Percentiles rank a stretch among this genome's conserved stretches.
Evolutionary conservation across 2,329 filamentous ascomycete species (phyloP).

Genomic region (Xylaria digitata): DNA sequence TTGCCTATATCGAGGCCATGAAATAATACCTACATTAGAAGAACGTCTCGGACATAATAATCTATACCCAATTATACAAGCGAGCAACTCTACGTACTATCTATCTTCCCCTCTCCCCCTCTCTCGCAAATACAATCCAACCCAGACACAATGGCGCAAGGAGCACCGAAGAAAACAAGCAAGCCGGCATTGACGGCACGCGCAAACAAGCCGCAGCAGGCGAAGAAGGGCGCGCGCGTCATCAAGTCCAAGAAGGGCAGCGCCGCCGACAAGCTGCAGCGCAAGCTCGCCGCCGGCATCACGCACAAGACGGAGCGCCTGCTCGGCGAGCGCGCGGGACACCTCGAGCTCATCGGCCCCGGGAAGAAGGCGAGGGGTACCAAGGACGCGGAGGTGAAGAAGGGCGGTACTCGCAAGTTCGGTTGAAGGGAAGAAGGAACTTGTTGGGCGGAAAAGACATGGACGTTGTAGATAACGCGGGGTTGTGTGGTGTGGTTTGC

Average conservation of each 20-base stretch:
- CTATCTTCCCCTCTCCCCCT: not conserved
- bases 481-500: too few species aligned
- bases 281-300: conserved; percentile 67
- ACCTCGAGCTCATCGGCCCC: conserved; percentile 66
- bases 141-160: conserved; percentile 64
- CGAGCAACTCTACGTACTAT: not conserved
- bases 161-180: conserved; percentile 61
- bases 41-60: too few species aligned
- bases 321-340: conserved; percentile 68
- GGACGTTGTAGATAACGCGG: too few species aligned
- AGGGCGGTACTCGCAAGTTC: conserved; percentile 67
- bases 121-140: not conserved
- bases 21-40: too few species aligned
- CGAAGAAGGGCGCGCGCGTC: conserved; percentile 53
- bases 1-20: too few species aligned
- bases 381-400: conserved; percentile 46
- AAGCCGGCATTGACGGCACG: conserved; percentile 56
- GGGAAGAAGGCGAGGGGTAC: conserved; percentile 57
- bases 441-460: too few species aligned
- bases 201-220: conserved; percentile 61
- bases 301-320: conserved; percentile 66
- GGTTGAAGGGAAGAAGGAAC: conserved; percentile 55
- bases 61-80: too few species aligned
- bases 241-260: conserved; percentile 57
- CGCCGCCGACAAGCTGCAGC: conserved; percentile 63